phyloP scores from a whole-genome alignment of 768 basidiomycete genomes.

The Gymnopilus junonius region DNA sequence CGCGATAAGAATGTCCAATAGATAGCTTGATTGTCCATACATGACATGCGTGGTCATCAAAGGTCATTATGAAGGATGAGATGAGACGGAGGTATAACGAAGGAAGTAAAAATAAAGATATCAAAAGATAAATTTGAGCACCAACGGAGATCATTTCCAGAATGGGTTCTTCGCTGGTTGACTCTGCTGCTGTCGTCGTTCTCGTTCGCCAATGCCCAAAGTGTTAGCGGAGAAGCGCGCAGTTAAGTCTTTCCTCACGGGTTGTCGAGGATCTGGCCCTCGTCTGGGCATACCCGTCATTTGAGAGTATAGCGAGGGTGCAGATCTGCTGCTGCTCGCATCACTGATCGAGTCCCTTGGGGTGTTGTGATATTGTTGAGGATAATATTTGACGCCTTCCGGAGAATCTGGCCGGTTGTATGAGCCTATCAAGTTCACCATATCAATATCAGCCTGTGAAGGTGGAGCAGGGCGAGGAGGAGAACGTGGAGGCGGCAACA shows the following conservation, averaged over 20 bases:
- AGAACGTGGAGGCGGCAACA: constrained; percentile 33
- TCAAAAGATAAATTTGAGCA: no score
- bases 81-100: background rate
- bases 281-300: constrained; percentile 63
- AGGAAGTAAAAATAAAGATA: background rate
- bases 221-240: constrained; percentile 58
- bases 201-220: constrained; percentile 17
- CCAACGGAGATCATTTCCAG: constrained; percentile 31
- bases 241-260: constrained; percentile 41
- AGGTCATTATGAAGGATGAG: background rate
- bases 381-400: constrained; percentile 11
- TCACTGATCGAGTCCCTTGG: constrained; percentile 46
- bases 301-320: constrained; percentile 69
- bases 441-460: constrained; percentile 31
- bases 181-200: constrained; percentile 11
- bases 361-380: background rate
- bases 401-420: constrained; percentile 38
- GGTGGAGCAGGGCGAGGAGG: constrained; percentile 11
- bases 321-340: constrained; percentile 47
- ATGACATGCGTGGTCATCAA: background rate
- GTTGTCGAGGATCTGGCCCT: constrained; percentile 68
- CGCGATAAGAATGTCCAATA: background rate
- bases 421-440: constrained; percentile 57
- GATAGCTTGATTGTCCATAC: background rate
- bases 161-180: constrained; percentile 29